phyloP scores from a whole-genome alignment of 2,329 filamentous ascomycete species.

The Pseudopithomyces chartarum region DNA sequence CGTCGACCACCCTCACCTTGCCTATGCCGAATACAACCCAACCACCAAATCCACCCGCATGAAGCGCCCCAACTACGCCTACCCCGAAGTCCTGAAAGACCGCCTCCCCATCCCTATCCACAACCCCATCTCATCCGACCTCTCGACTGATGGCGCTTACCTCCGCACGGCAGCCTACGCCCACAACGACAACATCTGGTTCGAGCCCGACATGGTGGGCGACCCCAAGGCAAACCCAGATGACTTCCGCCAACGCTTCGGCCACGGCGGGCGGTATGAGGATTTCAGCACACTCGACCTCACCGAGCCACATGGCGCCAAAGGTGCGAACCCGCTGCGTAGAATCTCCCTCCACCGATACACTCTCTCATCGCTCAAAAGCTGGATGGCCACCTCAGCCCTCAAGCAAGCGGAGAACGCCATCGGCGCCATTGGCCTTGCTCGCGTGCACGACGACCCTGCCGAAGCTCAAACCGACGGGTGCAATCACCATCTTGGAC shows the following conservation, averaged over 20 bases:
- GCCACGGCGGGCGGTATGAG: conserved; percentile 23
- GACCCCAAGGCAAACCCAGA: conserved; percentile 24
- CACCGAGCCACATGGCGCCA: conserved; percentile 20
- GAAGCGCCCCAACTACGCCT: conserved; percentile 38
- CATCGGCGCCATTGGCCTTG: conserved; percentile 30
- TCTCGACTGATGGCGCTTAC: conserved; percentile 26
- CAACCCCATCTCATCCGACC: conserved; percentile 29
- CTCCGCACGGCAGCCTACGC: conserved; percentile 25
- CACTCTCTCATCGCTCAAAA: conserved; percentile 18
- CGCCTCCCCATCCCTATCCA: conserved; percentile 32
- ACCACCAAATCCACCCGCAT: conserved; percentile 31
- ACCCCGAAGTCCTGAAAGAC: conserved; percentile 33
- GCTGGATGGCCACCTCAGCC: conserved; percentile 14
- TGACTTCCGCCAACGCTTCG: conserved; percentile 20
- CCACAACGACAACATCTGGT: conserved; percentile 26
- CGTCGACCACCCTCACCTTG: conserved; percentile 36
- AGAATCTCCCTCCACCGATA: conserved; percentile 31
- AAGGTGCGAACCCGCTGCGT: conserved; percentile 21
- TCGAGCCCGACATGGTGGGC: conserved; percentile 31
- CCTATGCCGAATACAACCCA: conserved; percentile 32
- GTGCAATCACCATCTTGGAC: conserved; percentile 26
- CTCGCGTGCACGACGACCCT: conserved; percentile 17
- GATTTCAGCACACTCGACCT: conserved; percentile 34
- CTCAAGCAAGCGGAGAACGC: conserved; percentile 24
- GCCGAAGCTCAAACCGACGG: conserved; percentile 17